Evolutionary conservation across 192 early-diverging fungal genomes (phyloP), one percentile per base, ranked within the genome.

Genomic region (Gonapodya sp.): DNA sequence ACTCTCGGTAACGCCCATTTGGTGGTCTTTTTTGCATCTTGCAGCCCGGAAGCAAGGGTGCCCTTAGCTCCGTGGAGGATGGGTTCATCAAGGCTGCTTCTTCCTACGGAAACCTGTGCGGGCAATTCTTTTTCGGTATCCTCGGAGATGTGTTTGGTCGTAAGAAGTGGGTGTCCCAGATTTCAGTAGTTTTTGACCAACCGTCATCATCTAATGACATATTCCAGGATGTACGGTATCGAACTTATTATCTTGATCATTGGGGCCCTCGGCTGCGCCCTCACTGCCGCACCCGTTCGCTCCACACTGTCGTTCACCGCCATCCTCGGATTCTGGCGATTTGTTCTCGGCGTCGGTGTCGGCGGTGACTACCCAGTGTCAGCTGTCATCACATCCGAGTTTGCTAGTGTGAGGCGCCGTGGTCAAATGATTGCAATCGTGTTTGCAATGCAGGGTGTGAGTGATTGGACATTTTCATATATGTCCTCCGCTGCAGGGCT

Each of bases 351-450:
- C 82, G 87, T 97, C 77, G 96, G 96, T 83, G 92, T 97, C 82
- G 96, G 96, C 81, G 95, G 95, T 80, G 95, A 98, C 85, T 98
- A 98, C 84, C 96, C 96, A 24, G 87, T 98, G 78, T 96, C 96
- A 14, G 94, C 95, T 34, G 93, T 94, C 73, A 97, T 98, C 79
- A 95, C 95, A 34, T 93, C 95, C 73, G 96, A 98, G 89, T 98
- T 94, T 83, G 91, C 95, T 37, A 88, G 92, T 72, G 87, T 92
- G 78, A 86, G 91, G 35, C 89, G 92, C 84, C 92, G 96, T 73
- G 96, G 96, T 79, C 93, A 91, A 83, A 92, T 98, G 90, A 94
- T 97, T 36, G 90, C 88, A 77, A 86, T 87, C 80, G 96, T 96
- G 35, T 98, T 97, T 86, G 93, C 95, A 73, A 96, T 95, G 93